phyloP scores from a whole-genome alignment of 768 basidiomycete genomes.

The Gloeopeniophorella convolvens region DNA sequence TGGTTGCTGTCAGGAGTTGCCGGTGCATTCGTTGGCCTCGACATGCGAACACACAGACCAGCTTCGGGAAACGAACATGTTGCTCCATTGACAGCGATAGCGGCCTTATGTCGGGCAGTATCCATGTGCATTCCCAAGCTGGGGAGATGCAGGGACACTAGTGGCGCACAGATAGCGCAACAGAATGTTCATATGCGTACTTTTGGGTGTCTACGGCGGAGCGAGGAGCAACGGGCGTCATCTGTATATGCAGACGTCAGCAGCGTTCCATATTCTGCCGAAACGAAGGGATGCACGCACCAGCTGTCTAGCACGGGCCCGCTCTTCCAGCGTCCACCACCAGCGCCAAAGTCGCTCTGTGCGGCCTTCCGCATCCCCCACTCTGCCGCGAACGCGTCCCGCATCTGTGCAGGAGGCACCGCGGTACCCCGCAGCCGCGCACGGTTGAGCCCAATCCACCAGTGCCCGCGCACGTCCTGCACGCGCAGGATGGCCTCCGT shows the following conservation, averaged over 20 bases:
- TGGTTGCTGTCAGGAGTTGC: too few relatives aligned
- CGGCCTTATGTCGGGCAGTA: not conserved
- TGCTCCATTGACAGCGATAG: not conserved
- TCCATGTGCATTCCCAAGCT: not conserved
- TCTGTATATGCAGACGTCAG: too few relatives aligned
- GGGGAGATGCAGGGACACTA: too few relatives aligned
- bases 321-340: slow-evolving; percentile 14
- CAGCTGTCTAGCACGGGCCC: slow-evolving; percentile 9
- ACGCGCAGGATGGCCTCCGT: slow-evolving; percentile 20
- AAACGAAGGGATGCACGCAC: too few relatives aligned
- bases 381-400: slow-evolving; percentile 7
- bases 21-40: too few relatives aligned
- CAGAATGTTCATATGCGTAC: not conserved
- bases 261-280: too few relatives aligned
- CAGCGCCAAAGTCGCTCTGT: not conserved
- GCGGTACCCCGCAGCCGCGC: slow-evolving; percentile 13
- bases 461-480: slow-evolving; percentile 18
- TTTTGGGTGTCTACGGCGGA: not conserved
- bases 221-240: too few relatives aligned
- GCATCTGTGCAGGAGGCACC: slow-evolving; percentile 8
- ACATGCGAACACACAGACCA: not conserved
- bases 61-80: not conserved
- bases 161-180: not conserved
- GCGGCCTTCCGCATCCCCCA: slow-evolving; percentile 16
- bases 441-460: slow-evolving; percentile 18